A percentile compares a stretch with the other conserved stretches of the same genome.
Evolutionary conservation across 2,329 filamentous ascomycete genomes (phyloP).

Genomic region (Juglanconis juglandina): DNA sequence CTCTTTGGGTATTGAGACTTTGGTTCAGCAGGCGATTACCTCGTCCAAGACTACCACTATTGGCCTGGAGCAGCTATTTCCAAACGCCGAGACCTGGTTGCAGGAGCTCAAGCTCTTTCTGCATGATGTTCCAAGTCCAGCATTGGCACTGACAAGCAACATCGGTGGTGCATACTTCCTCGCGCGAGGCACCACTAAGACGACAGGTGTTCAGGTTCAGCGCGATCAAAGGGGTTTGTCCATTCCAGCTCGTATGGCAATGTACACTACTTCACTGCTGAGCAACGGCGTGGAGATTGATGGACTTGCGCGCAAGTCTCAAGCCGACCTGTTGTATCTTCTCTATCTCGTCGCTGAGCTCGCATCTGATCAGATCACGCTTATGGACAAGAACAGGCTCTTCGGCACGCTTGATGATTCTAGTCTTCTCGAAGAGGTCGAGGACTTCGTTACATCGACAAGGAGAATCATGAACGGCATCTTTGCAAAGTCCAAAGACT

Average conservation of each 20-base stretch:
- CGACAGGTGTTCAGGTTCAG: constrained; percentile 23
- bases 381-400: constrained; percentile 40
- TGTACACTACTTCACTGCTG: constrained; percentile 64
- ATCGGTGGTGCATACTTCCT: constrained; percentile 70
- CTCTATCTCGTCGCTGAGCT: constrained; percentile 50
- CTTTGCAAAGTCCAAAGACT: constrained; percentile 32
- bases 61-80: constrained; percentile 52
- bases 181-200: constrained; percentile 22
- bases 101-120: constrained; percentile 57
- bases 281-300: constrained; percentile 36
- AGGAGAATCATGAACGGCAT: constrained; percentile 35
- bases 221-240: constrained; percentile 70
- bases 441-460: constrained; percentile 40
- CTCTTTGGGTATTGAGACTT: constrained; percentile 52
- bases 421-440: constrained; percentile 36
- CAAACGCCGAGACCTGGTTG: constrained; percentile 63
- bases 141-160: constrained; percentile 70
- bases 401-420: constrained; percentile 41
- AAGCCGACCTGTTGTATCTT: constrained; percentile 49
- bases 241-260: constrained; percentile 69
- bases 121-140: constrained; percentile 49
- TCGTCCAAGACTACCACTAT: constrained; percentile 34
- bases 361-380: constrained; percentile 51
- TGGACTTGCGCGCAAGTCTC: constrained; percentile 37
- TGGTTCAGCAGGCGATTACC: constrained; percentile 46